These are phyloP conservation scores for Tetrahymena thermophila DNA, from an alignment of 73 alveolate species.

Conservation along the genomic window DNA sequence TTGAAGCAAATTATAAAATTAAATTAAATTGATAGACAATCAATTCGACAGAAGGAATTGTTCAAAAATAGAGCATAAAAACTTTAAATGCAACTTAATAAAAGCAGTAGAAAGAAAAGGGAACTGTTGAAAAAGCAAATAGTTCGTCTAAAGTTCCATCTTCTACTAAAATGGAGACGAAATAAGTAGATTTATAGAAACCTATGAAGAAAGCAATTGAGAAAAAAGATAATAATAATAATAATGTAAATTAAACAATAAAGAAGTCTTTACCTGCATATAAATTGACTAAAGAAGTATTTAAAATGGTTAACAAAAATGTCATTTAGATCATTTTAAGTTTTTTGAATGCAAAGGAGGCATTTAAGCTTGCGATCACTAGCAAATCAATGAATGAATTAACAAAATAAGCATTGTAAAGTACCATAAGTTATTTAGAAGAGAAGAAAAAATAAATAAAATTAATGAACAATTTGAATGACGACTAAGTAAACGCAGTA, in stretches of 20 bases:
- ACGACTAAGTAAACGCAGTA: not conserved
- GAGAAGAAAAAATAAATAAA: not conserved
- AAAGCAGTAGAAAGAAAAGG: not conserved
- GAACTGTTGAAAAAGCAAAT: no score
- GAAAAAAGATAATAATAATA: not conserved
- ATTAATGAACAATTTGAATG: not conserved
- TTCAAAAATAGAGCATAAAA: not conserved
- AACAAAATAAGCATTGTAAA: not conserved
- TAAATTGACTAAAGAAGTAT: not conserved
- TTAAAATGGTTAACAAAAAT: no score
- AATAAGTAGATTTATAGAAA: no score
- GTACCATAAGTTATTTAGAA: not conserved
- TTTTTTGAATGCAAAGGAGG: not conserved
- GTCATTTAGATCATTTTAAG: not conserved
- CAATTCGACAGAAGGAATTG: not conserved
- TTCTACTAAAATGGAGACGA: not conserved
- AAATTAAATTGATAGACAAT: not conserved
- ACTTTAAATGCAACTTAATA: not conserved
- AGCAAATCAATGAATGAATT: not conserved
- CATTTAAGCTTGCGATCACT: not conserved
- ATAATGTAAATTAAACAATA: no score
- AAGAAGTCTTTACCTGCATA: not conserved
- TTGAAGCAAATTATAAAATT: no score
- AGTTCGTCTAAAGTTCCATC: not conserved
- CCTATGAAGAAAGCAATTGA: not conserved